These are phyloP conservation scores for Manihot esculenta DNA, from an alignment of 441 rosid genomes.

Conservation along the genomic window DNA sequence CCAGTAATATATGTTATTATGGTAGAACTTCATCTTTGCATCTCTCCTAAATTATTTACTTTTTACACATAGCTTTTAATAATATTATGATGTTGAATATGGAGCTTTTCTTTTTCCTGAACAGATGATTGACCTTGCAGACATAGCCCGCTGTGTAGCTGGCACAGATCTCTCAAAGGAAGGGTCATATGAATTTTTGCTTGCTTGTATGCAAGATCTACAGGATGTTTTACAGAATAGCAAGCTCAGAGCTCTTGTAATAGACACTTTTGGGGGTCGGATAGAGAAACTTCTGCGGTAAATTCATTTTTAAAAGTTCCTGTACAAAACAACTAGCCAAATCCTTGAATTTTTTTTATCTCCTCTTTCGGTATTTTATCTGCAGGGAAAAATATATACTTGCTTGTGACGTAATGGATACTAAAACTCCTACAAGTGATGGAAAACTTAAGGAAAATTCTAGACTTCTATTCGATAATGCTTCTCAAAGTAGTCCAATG, in stretches of 20 bases:
- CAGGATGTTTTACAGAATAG: conserved; percentile 66
- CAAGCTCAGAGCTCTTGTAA: conserved; percentile 74
- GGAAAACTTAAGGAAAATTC: conserved; percentile 45
- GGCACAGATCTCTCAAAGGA: conserved; percentile 58
- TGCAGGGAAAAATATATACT: conserved; percentile 79
- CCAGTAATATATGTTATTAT: neutral
- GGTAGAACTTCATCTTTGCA: neutral
- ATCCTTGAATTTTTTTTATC: conserved; percentile 19
- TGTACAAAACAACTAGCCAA: conserved; percentile 15
- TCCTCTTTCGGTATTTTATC: conserved; percentile 8
- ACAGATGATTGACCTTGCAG: conserved; percentile 86
- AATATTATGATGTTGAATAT: neutral
- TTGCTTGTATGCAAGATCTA: conserved; percentile 81
- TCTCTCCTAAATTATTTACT: too few relatives aligned
- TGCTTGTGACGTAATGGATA: conserved; percentile 55
- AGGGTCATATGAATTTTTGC: conserved; percentile 59
- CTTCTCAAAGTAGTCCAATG: conserved; percentile 47
- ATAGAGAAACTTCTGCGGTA: conserved; percentile 77
- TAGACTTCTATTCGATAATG: conserved; percentile 40
- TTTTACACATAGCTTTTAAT: conserved; percentile 2
- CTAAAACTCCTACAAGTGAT: conserved; percentile 42
- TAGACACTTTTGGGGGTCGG: conserved; percentile 81
- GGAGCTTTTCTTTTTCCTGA: conserved; percentile 17
- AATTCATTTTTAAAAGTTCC: conserved; percentile 17
- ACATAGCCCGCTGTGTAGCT: conserved; percentile 84